Conservation (phyloP, 352 stramenopile species). For the Globisporangium cystogenes region DNA sequence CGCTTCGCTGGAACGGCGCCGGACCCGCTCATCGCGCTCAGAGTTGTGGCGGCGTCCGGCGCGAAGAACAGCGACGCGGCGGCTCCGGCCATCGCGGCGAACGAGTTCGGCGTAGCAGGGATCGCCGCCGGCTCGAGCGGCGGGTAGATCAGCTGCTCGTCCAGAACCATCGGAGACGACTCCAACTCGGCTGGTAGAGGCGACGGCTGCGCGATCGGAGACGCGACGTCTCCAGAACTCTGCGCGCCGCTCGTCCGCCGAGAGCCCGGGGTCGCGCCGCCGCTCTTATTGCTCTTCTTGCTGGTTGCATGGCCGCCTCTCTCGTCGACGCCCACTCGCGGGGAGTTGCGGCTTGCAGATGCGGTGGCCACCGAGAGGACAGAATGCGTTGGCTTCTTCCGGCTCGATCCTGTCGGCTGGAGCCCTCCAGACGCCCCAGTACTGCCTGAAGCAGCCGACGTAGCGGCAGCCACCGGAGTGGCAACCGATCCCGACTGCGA, state of each 20-base stretch:
- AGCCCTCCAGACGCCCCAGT: background rate
- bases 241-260: conserved; percentile 24
- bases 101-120: background rate
- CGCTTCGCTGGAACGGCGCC: conserved; percentile 45
- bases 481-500: conserved; percentile 3
- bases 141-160: conserved; percentile 1
- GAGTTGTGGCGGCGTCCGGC: background rate
- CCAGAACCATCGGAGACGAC: background rate
- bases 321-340: conserved; percentile 25
- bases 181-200: conserved; percentile 1
- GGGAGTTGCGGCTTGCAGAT: conserved; percentile 10
- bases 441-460: conserved; percentile 3
- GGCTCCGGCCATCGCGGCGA: background rate
- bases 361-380: background rate
- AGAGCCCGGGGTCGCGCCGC: conserved; percentile 19
- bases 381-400: conserved; percentile 7
- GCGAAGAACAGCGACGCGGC: background rate
- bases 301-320: conserved; percentile 18
- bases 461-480: background rate
- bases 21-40: background rate
- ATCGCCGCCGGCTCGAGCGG: conserved; percentile 1
- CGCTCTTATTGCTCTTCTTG: conserved; percentile 39
- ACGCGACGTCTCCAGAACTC: conserved; percentile 8
- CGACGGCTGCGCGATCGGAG: conserved; percentile 5
- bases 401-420: background rate